phyloP scores from a whole-genome alignment of 2,329 filamentous ascomycete species.

The Talaromyces albobiverticillius region DNA sequence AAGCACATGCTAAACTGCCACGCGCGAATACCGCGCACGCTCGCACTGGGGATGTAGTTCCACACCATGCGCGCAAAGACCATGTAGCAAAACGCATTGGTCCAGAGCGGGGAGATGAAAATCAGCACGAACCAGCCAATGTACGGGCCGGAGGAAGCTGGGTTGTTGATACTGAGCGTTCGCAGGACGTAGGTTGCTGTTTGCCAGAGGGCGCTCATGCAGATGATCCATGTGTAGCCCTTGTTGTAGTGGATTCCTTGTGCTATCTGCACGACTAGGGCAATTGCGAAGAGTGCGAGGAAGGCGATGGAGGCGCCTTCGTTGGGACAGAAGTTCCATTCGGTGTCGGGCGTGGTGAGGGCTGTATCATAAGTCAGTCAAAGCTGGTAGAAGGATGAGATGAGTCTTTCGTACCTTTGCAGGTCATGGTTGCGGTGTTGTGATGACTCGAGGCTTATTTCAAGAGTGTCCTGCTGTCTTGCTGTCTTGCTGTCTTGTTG shows the following conservation, averaged over 20 bases:
- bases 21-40: conserved; percentile 37
- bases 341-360: neutral
- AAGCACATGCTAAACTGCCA: conserved; percentile 37
- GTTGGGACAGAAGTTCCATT: conserved; percentile 5
- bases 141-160: conserved; percentile 30
- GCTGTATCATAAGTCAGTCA: neutral
- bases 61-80: conserved; percentile 46
- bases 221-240: conserved; percentile 1
- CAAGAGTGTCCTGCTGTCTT: no score
- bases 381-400: no score
- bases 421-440: no score
- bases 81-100: conserved; percentile 51
- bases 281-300: neutral
- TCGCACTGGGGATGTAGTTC: conserved; percentile 38
- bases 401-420: no score
- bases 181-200: conserved; percentile 39
- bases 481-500: no score
- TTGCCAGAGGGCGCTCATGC: conserved; percentile 25
- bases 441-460: no score
- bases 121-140: conserved; percentile 2
- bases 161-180: conserved; percentile 38
- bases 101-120: conserved; percentile 25
- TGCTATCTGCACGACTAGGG: neutral
- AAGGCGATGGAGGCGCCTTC: conserved; percentile 1
- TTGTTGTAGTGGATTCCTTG: conserved; percentile 3